Evolutionary conservation across 192 early-diverging fungal species (phyloP), one percentile per base, ranked within the genome.

Genomic region (Coemansia sp.): DNA sequence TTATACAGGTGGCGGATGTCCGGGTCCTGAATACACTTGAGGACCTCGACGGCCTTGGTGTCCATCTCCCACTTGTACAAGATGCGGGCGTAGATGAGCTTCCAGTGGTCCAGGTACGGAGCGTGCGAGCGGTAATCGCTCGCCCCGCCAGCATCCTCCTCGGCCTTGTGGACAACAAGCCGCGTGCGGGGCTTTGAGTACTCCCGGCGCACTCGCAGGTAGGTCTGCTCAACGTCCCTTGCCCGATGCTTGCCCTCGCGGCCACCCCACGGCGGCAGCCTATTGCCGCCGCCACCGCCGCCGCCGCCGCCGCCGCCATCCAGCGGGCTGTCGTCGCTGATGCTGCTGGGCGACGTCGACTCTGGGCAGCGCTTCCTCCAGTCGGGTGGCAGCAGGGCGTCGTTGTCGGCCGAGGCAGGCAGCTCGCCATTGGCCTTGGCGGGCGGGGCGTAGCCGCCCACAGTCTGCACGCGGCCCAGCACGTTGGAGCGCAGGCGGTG

Each of bases 41-140:
- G 62, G 20, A 82, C 74, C 51, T 82, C 79, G 45, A 76, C 58
- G 24, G 79, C 79, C 70, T 73, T 72, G 18, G 37, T 62, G 50
- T 82, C 65, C 70, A 82, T 70, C 40, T 56, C 33, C 73, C 79
- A 76, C 38, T 63, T 69, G 63, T 67, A 76, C 67, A 82, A 60
- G 5, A 77, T 72, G n/a, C 65, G 64, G 5, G 74, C 70, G 31
- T 82, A 82, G 20, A 70, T 14, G 9, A 82, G 55, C 62, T 82
- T 82, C 73, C 73, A 77, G 61, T 82, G 74, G 51, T 82, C 79
- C 48, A 76, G 60, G 37, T 74, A 74, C 20, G 71, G 36, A 13
- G 72, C 46, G 31, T 68, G 72, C 38, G 43, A 36, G 28, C 66
- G 62, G 5, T 53, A 51, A 10, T 58, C 67, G 23, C 39, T n/a